Evolutionary conservation across 2,329 filamentous ascomycete genomes (phyloP), one percentile per base, ranked within the genome.

Genomic region (Beauveria rudraprayagi): DNA sequence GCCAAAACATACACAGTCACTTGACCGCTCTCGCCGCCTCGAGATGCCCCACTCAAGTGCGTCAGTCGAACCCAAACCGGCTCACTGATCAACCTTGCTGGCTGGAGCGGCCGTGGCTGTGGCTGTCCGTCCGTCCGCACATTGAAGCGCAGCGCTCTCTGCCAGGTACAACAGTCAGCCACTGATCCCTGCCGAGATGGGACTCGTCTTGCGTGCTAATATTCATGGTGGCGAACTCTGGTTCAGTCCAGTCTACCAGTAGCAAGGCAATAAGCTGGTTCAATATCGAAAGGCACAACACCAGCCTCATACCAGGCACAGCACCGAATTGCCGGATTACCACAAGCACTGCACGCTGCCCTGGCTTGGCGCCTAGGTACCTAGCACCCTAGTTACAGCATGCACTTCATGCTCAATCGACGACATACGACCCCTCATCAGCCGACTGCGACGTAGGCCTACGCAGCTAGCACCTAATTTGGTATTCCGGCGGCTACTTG

Each of bases 11-110:
- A 41, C 24, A 52, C 34, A 44, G 60, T 61, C 60, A 61, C 46
- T 61, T 61, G 60, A 61, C 60, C 60, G 60, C 60, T 56, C 50
- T 46, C 53, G 46, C 24, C 41, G 47, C 22, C 47, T 59, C 24
- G 37, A 24, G 28, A n/a, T 6, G 7, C 19, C 24, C 55, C 55
- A 41, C 44, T 14, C 2, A 44, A 9, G 40, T 60, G 56, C 41
- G 57, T 60, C 57, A 60, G 57, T 43, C 40, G 54, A 24, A 24
- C 44, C 54, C 41, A 56, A 24, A 17, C 44, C 9, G 28, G 28
- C 17, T 56, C 41, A 47, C 30, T 34, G 30, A 34, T 14, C 30
- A 34, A 56, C 54, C 54, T 40, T 56, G 41, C 44, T 47, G 44
- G 44, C 30, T 34, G 11, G 30, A 24, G 44, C 14, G 43, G 43